Evolutionary conservation across 306 rosid species (phyloP).

Genomic region (Cucurbita pepo): DNA sequence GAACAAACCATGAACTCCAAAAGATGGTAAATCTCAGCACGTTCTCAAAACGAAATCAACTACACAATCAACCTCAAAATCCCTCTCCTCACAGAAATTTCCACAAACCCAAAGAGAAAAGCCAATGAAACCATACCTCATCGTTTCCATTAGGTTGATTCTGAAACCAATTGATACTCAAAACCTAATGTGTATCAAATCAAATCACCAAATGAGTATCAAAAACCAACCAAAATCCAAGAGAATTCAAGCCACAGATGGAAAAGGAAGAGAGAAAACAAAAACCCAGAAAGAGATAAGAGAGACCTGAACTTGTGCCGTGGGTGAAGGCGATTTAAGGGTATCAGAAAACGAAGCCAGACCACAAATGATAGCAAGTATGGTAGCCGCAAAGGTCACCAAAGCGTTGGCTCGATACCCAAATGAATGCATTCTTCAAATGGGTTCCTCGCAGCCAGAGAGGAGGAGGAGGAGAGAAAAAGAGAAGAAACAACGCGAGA

Average conservation of each 20-base stretch:
- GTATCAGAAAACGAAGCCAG: slow-evolving; percentile 69
- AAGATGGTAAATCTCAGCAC: not conserved
- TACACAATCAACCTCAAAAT: not conserved
- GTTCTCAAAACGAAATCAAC: not conserved
- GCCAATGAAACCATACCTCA: slow-evolving; percentile 39
- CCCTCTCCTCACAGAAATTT: not conserved
- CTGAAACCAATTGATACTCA: slow-evolving; percentile 75
- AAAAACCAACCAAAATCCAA: not conserved
- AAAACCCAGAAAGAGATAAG: not conserved
- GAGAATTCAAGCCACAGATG: slow-evolving; percentile 17
- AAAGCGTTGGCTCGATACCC: slow-evolving; percentile 74
- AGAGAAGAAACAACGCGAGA: not conserved
- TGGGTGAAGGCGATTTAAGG: slow-evolving; percentile 52
- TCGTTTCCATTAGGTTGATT: slow-evolving; percentile 84
- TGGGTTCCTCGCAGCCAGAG: not conserved
- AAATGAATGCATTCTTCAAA: slow-evolving; percentile 61
- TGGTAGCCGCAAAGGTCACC: slow-evolving; percentile 64
- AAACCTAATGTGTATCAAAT: slow-evolving; percentile 24
- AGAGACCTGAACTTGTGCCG: slow-evolving; percentile 55
- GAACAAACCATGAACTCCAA: not conserved
- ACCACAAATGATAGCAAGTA: slow-evolving; percentile 68
- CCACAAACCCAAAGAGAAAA: not conserved
- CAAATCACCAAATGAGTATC: not conserved
- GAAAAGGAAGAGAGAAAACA: not conserved
- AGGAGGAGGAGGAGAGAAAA: not conserved